Conservation (phyloP, 2,329 filamentous ascomycete species). For the Fusarium tanahbumbuense region DNA sequence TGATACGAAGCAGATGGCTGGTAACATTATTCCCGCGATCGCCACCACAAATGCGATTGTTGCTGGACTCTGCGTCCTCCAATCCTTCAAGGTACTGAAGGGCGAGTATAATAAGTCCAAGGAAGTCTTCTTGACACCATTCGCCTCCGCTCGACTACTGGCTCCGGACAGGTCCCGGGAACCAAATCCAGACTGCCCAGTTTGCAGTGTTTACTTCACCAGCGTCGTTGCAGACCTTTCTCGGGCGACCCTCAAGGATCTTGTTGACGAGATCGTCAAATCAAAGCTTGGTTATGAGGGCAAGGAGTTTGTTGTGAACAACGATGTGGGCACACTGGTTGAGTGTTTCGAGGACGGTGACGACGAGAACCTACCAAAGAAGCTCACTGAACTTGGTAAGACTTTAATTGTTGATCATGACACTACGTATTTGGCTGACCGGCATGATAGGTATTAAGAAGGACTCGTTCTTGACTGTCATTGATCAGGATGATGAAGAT, state of each 20-base stretch:
- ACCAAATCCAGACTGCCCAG: conserved; percentile 85
- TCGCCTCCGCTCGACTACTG: conserved; percentile 68
- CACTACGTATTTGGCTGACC: conserved; percentile 26
- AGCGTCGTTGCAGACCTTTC: conserved; percentile 75
- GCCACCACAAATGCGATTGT: conserved; percentile 98
- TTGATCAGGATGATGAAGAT: conserved; percentile 82
- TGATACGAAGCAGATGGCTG: conserved; percentile 98
- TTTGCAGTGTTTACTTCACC: conserved; percentile 81
- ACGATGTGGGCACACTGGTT: conserved; percentile 81
- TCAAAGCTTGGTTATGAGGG: conserved; percentile 79
- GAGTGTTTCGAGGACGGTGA: conserved; percentile 72
- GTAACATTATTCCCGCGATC: conserved; percentile 98
- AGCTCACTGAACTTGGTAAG: conserved; percentile 78
- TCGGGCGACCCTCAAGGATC: conserved; percentile 78
- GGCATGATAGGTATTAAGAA: conserved; percentile 68
- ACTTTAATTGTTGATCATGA: not conserved
- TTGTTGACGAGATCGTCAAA: conserved; percentile 81
- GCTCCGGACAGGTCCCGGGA: conserved; percentile 65
- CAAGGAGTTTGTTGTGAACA: conserved; percentile 81
- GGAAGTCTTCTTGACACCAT: conserved; percentile 86
- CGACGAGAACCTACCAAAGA: conserved; percentile 85
- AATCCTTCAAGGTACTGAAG: conserved; percentile 90
- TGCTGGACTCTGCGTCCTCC: conserved; percentile 89
- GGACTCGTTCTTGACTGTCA: conserved; percentile 82
- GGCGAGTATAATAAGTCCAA: conserved; percentile 77